phyloP scores from a whole-genome alignment of 2,329 filamentous ascomycete species.

The Phaeosphaeriaceae sp. region DNA sequence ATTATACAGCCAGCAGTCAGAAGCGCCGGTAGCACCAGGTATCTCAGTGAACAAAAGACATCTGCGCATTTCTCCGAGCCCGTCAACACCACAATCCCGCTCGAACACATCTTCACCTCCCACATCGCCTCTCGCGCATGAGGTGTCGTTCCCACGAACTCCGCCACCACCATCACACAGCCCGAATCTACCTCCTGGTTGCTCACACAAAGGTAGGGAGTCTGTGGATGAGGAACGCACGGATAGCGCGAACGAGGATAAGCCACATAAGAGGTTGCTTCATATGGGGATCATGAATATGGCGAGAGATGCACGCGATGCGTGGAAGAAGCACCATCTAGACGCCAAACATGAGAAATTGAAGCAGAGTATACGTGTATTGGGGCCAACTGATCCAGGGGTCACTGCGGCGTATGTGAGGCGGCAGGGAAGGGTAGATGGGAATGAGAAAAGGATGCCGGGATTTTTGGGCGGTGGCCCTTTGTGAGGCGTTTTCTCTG shows the following conservation, averaged over 20 bases:
- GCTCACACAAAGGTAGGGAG: background rate
- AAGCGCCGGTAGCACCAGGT: slow-evolving; percentile 9
- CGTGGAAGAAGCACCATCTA: slow-evolving; percentile 25
- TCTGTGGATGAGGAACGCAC: background rate
- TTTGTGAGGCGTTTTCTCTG: background rate
- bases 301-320: slow-evolving; percentile 30
- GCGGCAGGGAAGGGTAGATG: slow-evolving; percentile 3
- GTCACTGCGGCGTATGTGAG: slow-evolving; percentile 23
- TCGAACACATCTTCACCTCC: slow-evolving; percentile 12
- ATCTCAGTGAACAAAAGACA: slow-evolving; percentile 9
- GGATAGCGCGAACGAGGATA: slow-evolving; percentile 9
- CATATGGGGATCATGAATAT: slow-evolving; percentile 26
- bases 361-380: slow-evolving; percentile 40
- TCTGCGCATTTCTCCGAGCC: slow-evolving; percentile 11
- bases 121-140: slow-evolving; percentile 14
- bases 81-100: slow-evolving; percentile 9
- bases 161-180: slow-evolving; percentile 5
- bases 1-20: slow-evolving; percentile 17
- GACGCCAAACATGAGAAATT: slow-evolving; percentile 34
- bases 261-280: slow-evolving; percentile 5
- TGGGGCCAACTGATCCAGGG: slow-evolving; percentile 37
- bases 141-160: slow-evolving; percentile 7
- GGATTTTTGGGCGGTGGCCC: slow-evolving; percentile 9
- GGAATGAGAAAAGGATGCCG: slow-evolving; percentile 7
- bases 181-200: background rate